Evolutionary conservation across 2,329 filamentous ascomycete species (phyloP), one percentile per base, ranked within the genome.

Genomic region (Ceratocystis diversiconidia): DNA sequence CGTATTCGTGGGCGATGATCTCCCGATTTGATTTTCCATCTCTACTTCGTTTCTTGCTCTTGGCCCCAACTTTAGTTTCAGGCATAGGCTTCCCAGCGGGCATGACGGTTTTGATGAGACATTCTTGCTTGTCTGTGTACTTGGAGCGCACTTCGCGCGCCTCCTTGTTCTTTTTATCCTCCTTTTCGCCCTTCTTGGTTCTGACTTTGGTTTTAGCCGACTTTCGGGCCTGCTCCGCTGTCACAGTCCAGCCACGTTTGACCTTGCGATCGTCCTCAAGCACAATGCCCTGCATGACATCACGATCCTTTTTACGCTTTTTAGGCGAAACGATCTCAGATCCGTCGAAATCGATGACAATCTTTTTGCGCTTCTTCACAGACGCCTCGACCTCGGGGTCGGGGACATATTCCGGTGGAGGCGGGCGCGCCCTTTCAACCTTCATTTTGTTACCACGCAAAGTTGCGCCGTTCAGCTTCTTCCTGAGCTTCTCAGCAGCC

Each of bases 401-500:
- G 1, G 71, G 67, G n/a, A 73, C 72, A 61, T 76, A 70, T 69
- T 78, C 76, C 65, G 72, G 77, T 0, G 88, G 85, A 12, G 52
- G 50, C 62, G 55, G 32, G 61, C 85, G 84, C 5, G 94, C 94
- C 69, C 87, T 85, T 71, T 96, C 90, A 67, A 99, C 83, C 67
- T 85, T 85, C 71, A 97, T 84, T 75, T 96, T 97, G 68, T 81
- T 80, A 7, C 94, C 94, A 73, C 88, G 94, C 66, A 99, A 77
- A 28, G 89, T 87, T 1, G 87, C 83, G 41, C 92, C 92, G 78
- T 96, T 89, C 62, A 97, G 81, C 77, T 94, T 97, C 77, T 88
- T 92, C 77, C 86, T 90, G 64, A 97, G 76, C 75, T 91, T 95
- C n/a, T 92, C 88, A 8, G 92, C 94, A 69, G 95, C 91, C 75